phyloP scores from a whole-genome alignment of 768 basidiomycete species.

The Sporobolomyces phaffii region DNA sequence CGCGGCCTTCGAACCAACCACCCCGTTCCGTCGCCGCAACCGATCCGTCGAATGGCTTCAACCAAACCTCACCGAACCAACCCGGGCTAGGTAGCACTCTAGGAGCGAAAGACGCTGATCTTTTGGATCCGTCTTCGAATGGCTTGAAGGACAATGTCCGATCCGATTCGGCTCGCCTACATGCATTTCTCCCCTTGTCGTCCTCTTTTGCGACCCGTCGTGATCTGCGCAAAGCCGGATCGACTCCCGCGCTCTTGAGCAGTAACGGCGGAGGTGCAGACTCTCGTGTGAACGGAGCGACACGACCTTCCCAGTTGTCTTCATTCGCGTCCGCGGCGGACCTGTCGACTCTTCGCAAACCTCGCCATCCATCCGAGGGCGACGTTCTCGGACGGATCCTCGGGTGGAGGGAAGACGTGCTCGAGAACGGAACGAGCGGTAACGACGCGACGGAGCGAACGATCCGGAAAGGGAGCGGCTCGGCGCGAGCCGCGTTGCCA shows the following conservation, averaged over 20 bases:
- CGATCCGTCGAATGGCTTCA: too few species aligned
- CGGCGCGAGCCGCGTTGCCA: background rate
- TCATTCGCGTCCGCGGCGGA: background rate
- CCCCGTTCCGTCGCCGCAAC: too few species aligned
- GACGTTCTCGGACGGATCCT: slow-evolving; percentile 38
- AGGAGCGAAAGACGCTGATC: too few species aligned
- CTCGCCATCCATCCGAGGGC: slow-evolving; percentile 1
- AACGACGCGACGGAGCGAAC: background rate
- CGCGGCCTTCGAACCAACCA: slow-evolving; percentile 6
- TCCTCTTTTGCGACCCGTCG: background rate
- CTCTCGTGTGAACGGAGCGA: background rate
- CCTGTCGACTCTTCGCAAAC: background rate
- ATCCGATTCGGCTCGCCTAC: too few species aligned
- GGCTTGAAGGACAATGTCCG: too few species aligned
- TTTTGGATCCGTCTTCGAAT: too few species aligned
- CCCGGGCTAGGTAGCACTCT: too few species aligned
- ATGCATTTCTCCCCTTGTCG: background rate
- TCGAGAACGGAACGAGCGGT: too few species aligned
- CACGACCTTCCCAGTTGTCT: background rate
- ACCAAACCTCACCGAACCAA: too few species aligned
- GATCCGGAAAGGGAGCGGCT: background rate
- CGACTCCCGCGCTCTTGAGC: background rate
- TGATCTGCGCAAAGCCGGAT: background rate
- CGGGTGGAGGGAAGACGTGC: slow-evolving; percentile 12
- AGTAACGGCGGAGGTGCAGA: background rate